Evolutionary conservation across 2,329 filamentous ascomycete species (phyloP), one percentile per base, ranked within the genome.

Genomic region (Dactylonectria macrodidyma): DNA sequence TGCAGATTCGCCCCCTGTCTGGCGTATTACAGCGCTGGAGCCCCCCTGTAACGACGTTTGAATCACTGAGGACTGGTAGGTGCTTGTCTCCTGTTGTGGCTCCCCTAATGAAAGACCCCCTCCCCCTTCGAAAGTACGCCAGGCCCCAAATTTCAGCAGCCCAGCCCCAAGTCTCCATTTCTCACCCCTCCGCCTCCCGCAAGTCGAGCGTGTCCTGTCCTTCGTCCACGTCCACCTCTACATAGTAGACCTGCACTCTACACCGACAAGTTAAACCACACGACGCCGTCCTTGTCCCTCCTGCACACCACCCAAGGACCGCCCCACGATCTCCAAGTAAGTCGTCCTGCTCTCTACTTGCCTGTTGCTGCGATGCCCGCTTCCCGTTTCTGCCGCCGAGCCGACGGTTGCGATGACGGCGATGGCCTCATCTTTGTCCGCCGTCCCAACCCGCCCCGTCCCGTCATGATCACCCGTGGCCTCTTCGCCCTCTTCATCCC

Each of bases 181-280:
- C 73, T 69, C 67, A 73, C 74, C 71, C 74, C 74, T 75, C 73
- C 69, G 59, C 65, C 66, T 70, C 64, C 62, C 60, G 59, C 65
- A 65, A 60, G 41, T 71, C 48, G 60, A 74, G 72, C 63, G 64
- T 68, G 61, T 68, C 58, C 67, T 65, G 61, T 68, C 58, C 67
- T 65, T 62, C 58, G 59, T 75, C 65, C 71, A 70, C 65, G 66
- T 73, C 70, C 72, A 71, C 67, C 75, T 71, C 70, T 73, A 19
- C 19, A 19, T 19, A 19, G 19, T 19, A 19, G 19, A 19, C 19
- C 19, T 19, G 19, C 19, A 19, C 75, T 71, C 70, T 73, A 77
- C 76, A 77, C 76, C 76, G 76, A 77, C 76, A 77, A 76, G 71
- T 76, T 71, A 73, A 73, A 74, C 75, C 72, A 73, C 64, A 69